These are phyloP conservation scores for Picea engelmannii DNA, from an alignment of 83 land plant genomes.

Conservation along the genomic window DNA sequence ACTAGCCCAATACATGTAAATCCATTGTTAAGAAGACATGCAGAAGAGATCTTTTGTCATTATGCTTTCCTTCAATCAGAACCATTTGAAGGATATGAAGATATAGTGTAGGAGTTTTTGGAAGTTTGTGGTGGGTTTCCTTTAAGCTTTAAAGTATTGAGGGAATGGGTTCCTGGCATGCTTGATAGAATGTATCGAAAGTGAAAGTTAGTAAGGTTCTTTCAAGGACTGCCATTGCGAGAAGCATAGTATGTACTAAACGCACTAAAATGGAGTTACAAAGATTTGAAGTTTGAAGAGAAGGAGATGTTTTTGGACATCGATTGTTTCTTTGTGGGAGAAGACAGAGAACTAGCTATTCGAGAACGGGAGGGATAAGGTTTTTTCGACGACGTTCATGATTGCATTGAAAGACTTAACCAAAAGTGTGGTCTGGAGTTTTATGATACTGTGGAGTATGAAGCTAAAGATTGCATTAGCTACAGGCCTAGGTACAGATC, in stretches of 20 bases:
- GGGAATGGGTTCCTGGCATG: neutral
- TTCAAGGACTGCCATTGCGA: neutral
- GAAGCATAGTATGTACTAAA: too few species aligned
- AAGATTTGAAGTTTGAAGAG: neutral
- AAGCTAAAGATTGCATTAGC: too few species aligned
- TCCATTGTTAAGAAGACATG: too few species aligned
- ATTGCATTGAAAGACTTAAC: neutral
- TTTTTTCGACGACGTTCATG: neutral
- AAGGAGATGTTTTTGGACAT: neutral
- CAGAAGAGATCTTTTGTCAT: neutral
- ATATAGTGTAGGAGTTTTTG: neutral
- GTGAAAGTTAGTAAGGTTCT: neutral
- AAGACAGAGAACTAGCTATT: neutral
- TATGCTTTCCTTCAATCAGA: neutral
- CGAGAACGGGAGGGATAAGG: neutral
- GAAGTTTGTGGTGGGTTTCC: neutral
- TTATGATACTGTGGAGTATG: too few species aligned
- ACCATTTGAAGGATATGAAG: neutral
- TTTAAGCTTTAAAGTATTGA: neutral
- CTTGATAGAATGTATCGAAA: neutral
- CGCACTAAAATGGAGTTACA: neutral
- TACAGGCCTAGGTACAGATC: too few species aligned
- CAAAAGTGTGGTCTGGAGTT: neutral
- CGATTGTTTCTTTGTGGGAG: neutral
- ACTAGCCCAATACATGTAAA: too few species aligned